Evolutionary conservation across 768 basidiomycete genomes (phyloP), one percentile per base, ranked within the genome.

Genomic region (Trichaptum fuscoviolaceum): DNA sequence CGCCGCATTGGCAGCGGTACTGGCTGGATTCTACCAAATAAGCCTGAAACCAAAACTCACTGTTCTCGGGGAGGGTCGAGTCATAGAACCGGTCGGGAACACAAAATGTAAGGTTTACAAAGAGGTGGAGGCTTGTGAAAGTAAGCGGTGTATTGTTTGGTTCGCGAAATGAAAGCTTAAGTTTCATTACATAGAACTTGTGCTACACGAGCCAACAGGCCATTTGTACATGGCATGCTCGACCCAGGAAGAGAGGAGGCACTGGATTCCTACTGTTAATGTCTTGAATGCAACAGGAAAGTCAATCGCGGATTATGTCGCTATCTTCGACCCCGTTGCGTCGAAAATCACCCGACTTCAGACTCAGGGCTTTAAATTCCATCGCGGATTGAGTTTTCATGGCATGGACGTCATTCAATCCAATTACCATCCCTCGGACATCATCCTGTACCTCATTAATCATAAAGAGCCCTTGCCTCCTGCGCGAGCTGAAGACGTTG

Each of bases 361-460:
- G 17, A 70, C 85, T 8, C 69, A 73, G 0, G 78, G 79, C 59
- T 83, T 80, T 69, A 70, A 76, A 25, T 71, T 75, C 6, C 64
- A 72, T 10, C 75, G 75, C 17, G 84, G 84, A 7, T 75, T 89
- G 62, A 83, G 84, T 23, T 70, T 86, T 12, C 88, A 90, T 66
- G 89, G 89, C 18, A 84, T 92, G 83, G 90, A 90, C 65, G 82
- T 90, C 24, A 87, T 89, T 9, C 78, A 82, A 1, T 86, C 87
- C 7, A 69, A 77, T 1, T 69, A 77, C 2, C 76, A 87, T 65
- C 78, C 84, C 4, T 74, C 78, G 12, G 74, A 81, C 61, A 80
- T 90, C 9, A 89, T 83, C 68, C 77, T 91, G 18, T 91, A 90
- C 70, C 77, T 89, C n/a, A 78, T 92, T 69, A 92, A 92, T 72